Percentiles rank a stretch among this genome's conserved stretches.
phyloP scores from a whole-genome alignment of 257 asterid genomes.

The Jacaranda mimosifolia region DNA sequence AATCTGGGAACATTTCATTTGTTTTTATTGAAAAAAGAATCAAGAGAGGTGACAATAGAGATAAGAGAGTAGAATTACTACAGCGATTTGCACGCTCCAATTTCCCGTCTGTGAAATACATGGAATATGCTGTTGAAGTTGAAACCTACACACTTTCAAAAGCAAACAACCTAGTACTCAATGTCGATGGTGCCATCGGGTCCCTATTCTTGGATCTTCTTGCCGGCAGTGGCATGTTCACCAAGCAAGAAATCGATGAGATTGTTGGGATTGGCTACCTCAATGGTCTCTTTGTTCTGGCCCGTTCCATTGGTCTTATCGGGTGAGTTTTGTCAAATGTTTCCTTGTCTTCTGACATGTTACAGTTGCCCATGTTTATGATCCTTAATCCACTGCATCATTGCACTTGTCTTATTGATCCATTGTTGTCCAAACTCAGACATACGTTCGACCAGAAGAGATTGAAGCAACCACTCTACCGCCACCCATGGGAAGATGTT shows the following conservation, averaged over 20 bases:
- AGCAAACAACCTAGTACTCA: constrained; percentile 94
- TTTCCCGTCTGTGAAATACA: constrained; percentile 94
- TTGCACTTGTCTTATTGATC: constrained; percentile 10
- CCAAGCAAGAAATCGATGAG: constrained; percentile 93
- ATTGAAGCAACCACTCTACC: constrained; percentile 96
- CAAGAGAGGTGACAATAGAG: constrained; percentile 99
- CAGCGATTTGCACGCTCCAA: constrained; percentile 86
- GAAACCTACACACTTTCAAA: constrained; percentile 96
- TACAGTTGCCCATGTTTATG: background rate
- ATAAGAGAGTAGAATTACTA: constrained; percentile 91
- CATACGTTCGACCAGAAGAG: constrained; percentile 99
- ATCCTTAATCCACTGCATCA: background rate
- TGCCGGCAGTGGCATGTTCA: constrained; percentile 99
- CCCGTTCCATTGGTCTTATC: constrained; percentile 99
- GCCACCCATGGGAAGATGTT: constrained; percentile 99
- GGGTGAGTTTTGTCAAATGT: constrained; percentile 65
- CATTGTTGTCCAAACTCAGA: constrained; percentile 50
- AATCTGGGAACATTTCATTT: background rate
- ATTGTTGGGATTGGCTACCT: constrained; percentile 92
- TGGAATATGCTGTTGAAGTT: constrained; percentile 97
- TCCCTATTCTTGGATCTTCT: constrained; percentile 97
- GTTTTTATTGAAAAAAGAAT: constrained; percentile 51
- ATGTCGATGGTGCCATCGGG: constrained; percentile 99
- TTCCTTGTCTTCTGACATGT: background rate
- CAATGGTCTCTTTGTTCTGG: constrained; percentile 95